These are phyloP conservation scores for Rosa chinensis DNA, from an alignment of 306 rosid genomes.

Conservation along the genomic window DNA sequence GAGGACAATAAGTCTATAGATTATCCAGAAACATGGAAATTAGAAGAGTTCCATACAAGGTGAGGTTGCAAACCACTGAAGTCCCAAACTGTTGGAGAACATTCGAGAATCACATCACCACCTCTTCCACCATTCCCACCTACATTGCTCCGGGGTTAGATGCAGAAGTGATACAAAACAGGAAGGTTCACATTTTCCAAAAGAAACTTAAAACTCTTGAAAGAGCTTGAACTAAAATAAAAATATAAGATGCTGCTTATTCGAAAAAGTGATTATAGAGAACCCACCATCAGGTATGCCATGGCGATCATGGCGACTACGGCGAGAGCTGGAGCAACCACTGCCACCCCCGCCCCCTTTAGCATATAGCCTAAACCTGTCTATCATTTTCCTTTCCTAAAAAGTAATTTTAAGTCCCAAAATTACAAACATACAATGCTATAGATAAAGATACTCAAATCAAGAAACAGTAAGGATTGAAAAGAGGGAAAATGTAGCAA, in stretches of 20 bases:
- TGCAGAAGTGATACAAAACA: slow-evolving; percentile 4
- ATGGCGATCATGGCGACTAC: slow-evolving; percentile 54
- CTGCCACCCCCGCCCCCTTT: slow-evolving; percentile 90
- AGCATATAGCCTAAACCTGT: slow-evolving; percentile 64
- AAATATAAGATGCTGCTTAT: background rate
- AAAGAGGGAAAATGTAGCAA: slow-evolving; percentile 18
- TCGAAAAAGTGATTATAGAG: background rate
- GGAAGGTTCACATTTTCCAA: background rate
- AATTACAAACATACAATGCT: background rate
- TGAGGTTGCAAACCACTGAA: slow-evolving; percentile 85
- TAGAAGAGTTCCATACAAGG: slow-evolving; percentile 48
- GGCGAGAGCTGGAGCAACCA: slow-evolving; percentile 78
- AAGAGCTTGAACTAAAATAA: slow-evolving; percentile 10
- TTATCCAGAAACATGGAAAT: slow-evolving; percentile 17
- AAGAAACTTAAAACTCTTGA: background rate
- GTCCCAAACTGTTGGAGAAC: slow-evolving; percentile 85
- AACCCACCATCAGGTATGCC: slow-evolving; percentile 76
- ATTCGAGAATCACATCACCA: slow-evolving; percentile 82
- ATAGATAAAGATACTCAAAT: background rate
- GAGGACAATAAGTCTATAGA: slow-evolving; percentile 13
- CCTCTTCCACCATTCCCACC: slow-evolving; percentile 96
- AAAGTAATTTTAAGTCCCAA: background rate
- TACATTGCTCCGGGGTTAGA: slow-evolving; percentile 32
- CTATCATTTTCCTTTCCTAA: slow-evolving; percentile 91
- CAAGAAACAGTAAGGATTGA: background rate